Conservation (phyloP, 2,329 filamentous ascomycete genomes). For the Sclerotinia borealis region DNA sequence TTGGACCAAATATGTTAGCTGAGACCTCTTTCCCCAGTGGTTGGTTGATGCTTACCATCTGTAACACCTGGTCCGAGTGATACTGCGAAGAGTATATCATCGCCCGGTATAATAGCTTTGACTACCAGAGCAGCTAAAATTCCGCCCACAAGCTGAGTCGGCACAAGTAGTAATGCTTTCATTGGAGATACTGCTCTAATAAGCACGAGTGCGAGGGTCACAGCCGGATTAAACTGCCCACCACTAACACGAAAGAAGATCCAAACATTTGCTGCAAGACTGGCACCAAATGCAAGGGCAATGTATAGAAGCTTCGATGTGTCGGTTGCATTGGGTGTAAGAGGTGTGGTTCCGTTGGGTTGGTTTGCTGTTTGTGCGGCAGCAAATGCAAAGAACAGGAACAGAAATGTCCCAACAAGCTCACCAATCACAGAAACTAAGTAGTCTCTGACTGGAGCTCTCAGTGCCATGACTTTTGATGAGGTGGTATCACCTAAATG, state of each 20-base stretch:
- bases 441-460: slow-evolving; percentile 30
- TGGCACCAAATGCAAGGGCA: slow-evolving; percentile 29
- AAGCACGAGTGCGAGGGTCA: slow-evolving; percentile 32
- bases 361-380: slow-evolving; percentile 22
- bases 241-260: slow-evolving; percentile 49
- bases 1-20: background rate
- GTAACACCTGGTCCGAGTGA: slow-evolving; percentile 7
- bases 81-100: slow-evolving; percentile 6
- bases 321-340: slow-evolving; percentile 21
- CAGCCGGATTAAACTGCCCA: slow-evolving; percentile 33
- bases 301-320: slow-evolving; percentile 35
- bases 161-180: slow-evolving; percentile 26
- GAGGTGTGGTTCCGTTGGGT: slow-evolving; percentile 1
- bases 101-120: slow-evolving; percentile 23
- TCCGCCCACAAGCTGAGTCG: slow-evolving; percentile 28
- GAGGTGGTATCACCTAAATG: background rate
- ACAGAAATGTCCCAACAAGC: slow-evolving; percentile 43
- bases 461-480: background rate
- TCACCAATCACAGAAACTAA: slow-evolving; percentile 41
- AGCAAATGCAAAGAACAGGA: slow-evolving; percentile 25
- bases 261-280: slow-evolving; percentile 49
- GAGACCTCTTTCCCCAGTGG: background rate
- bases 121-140: slow-evolving; percentile 37
- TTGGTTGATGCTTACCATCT: background rate
- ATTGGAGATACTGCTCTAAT: slow-evolving; percentile 27